These are phyloP conservation scores for Aspergillus chevalieri DNA, from an alignment of 2,329 filamentous ascomycete species.

Conservation along the genomic window DNA sequence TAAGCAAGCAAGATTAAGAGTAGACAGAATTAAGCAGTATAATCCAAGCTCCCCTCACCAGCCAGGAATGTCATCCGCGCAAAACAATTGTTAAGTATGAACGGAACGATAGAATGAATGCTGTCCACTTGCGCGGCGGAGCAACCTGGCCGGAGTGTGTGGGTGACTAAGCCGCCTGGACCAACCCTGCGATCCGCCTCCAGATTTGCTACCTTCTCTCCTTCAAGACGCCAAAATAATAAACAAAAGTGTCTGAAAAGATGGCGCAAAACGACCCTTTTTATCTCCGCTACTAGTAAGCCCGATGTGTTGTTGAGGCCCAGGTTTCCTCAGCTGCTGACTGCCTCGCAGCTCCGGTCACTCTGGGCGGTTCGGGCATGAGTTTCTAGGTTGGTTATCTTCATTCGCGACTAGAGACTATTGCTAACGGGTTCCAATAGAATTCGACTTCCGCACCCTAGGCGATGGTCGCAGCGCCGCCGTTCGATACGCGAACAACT, in stretches of 20 bases:
- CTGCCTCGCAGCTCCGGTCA: conserved; percentile 72
- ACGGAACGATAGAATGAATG: conserved; percentile 1
- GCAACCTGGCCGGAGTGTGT: conserved; percentile 36
- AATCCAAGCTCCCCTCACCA: conserved; percentile 31
- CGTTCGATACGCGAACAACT: conserved; percentile 97
- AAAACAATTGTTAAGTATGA: conserved; percentile 17
- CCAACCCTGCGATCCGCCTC: conserved; percentile 17
- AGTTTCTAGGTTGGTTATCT: conserved; percentile 72
- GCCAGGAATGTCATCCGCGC: conserved; percentile 31
- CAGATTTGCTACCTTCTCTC: background rate
- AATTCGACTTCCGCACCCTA: conserved; percentile 92
- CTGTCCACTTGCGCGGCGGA: conserved; percentile 37
- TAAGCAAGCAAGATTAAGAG: conserved; percentile 11
- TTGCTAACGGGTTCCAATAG: conserved; percentile 41
- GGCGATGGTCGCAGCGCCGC: conserved; percentile 90
- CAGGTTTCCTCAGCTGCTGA: conserved; percentile 38
- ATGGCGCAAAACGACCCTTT: conserved; percentile 77
- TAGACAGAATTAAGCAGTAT: conserved; percentile 20
- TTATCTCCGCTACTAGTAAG: conserved; percentile 96
- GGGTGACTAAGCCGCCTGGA: conserved; percentile 38
- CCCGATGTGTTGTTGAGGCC: conserved; percentile 18
- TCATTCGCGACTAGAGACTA: background rate
- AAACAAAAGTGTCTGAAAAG: conserved; percentile 19
- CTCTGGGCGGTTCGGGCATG: conserved; percentile 93
- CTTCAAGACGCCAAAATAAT: no score